Evolutionary conservation across 106 monocot genomes (phyloP), one percentile per base, ranked within the genome.

Genomic region (Agapanthus africanus): DNA sequence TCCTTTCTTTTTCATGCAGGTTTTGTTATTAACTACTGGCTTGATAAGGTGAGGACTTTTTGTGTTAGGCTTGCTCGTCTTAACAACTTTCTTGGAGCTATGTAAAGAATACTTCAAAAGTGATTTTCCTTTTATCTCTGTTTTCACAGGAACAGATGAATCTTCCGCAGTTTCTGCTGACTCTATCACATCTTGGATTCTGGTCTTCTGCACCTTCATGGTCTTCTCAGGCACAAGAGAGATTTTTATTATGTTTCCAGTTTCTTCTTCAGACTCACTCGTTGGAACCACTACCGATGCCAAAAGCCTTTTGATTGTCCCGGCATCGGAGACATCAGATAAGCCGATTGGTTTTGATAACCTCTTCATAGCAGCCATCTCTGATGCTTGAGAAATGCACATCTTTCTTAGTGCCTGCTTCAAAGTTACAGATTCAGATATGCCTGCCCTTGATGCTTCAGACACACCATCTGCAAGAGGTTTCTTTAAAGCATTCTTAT

Each of bases 331-430:
- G 4, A 70, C 54, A 26, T 74, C 68, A 9, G 82, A 67, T 15
- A 50, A 38, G 40, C 85, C 80, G 23, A 71, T 50, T 37, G 82
- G 74, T 59, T 83, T 92, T 35, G 80, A 79, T 33, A 74, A 49
- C 56, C 90, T 81, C 73, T 85, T 99, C 78, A 79, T 75, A 19
- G 97, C 91, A 78, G 97, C 97, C 83, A 87, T 87, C 67, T 99
- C 89, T 35, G 97, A 99, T 49, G 97, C 97, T 63, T 99, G 92
- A 36, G 89, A 82, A 69, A 99, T 84, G 73, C 87, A 90, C 32
- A 90, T 40, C 39, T 72, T 84, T 76, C 92, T 81, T 32, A 92
- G 59, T 4, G 97, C 92, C 67, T 87, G 92, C 42, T 99, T 99
- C 63, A 92, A 68, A 30, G 79, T 85, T 2, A 78, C 74, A 59